A percentile compares a stretch with the other conserved stretches of the same genome.
Evolutionary conservation across 306 rosid genomes (phyloP).

Genomic region (Cucumis melo): DNA sequence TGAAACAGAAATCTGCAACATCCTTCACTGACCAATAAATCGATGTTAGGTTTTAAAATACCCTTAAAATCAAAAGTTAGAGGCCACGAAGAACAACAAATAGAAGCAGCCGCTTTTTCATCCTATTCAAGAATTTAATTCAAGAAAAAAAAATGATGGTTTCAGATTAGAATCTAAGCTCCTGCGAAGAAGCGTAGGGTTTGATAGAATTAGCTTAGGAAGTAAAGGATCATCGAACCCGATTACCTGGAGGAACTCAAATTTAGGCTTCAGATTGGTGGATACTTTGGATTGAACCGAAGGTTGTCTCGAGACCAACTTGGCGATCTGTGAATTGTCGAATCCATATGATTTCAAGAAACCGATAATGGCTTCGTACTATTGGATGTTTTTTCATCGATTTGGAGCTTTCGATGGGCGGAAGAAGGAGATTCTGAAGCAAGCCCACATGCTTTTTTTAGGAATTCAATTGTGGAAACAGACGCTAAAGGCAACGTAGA

Average conservation of each 20-base stretch:
- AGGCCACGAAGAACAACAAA: constrained; percentile 6
- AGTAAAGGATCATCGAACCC: background rate
- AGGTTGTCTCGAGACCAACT: background rate
- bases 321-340: constrained; percentile 2
- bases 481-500: background rate
- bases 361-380: background rate
- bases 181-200: background rate
- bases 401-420: background rate
- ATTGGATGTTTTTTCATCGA: background rate
- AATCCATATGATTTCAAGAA: background rate
- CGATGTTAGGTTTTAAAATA: background rate
- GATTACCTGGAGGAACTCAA: background rate
- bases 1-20: too few species aligned
- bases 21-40: constrained; percentile 6
- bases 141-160: background rate
- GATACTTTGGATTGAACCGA: background rate
- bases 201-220: background rate
- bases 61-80: background rate
- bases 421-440: too few species aligned
- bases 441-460: background rate
- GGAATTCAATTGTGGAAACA: background rate
- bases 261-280: background rate
- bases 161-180: constrained; percentile 6
- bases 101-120: background rate
- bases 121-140: background rate